Evolutionary conservation across 345 rosid genomes (phyloP), one percentile per base, ranked within the genome.

Genomic region (Erysimum cheiranthoides): DNA sequence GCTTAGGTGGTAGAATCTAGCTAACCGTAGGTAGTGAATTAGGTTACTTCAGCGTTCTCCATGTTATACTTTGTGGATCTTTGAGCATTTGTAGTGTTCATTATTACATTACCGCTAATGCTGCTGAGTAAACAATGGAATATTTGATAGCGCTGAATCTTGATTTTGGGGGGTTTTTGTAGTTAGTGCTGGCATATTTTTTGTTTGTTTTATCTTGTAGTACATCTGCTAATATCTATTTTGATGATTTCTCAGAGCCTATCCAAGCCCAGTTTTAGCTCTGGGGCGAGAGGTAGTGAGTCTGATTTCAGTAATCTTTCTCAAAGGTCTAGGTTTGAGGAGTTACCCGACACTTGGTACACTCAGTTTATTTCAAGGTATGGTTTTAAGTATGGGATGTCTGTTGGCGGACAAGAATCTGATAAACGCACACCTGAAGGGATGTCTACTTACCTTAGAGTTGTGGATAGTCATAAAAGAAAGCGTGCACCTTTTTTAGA

Each of bases 321-420:
- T 56, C 96, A 90, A 73, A 84, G 93, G 68, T 80, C 82, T 14
- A 84, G 87, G 85, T 85, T 74, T n/a, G 97, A 92, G 30, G 97
- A 90, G 35, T 81, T 94, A 52, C 98, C 97, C 0, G 97, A 90
- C 60, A 82, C 86, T n/a, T 94, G 98, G 98, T 92, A 92, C 68
- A 85, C 80, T 80, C 95, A 85, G 79, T 92, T 90, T 68, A 82
- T 87, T 2, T 90, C 89, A 67, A 89, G 86, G 78, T 82, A 85
- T 77, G 84, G 80, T 71, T 83, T 78, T 47, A 85, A 85, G 72
- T 86, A 87, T 1, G 89, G 83, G 66, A 30, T 87, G 73, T 85
- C 87, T 0, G 53, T 80, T 8, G 92, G 86, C 56, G 87, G 86
- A n/a, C 80, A 78, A 72, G 98, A 90, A 50, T 81, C 83, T 32